Evolutionary conservation across 106 monocot genomes (phyloP), one percentile per base, ranked within the genome.

Genomic region (Apostasia ramifera): DNA sequence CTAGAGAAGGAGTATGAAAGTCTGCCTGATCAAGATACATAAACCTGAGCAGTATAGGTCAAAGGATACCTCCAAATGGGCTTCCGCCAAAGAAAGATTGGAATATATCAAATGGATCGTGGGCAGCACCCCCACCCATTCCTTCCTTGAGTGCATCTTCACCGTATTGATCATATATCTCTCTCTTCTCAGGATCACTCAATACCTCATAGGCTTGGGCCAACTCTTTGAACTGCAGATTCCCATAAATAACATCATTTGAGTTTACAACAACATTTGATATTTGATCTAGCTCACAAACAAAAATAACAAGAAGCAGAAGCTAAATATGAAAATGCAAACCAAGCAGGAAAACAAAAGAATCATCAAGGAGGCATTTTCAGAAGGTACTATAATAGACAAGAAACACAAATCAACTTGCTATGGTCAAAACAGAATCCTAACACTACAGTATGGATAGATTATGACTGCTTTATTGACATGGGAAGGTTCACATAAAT

Each of bases 101-200:
- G 61, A 85, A 85, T 57, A 85, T 74, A 63, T 85, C 85, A 53
- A 85, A 85, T 4, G 85, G 77, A 47, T 58, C 78, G 62, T 85
- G 81, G 1, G 71, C 43, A 62, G 76, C 53, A 10, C 76, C 82
- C 12, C 82, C 86, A 73, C 86, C 86, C 77, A 82, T 82, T 67
- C 86, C 82, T 41, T 82, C 79, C 63, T 85, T 85, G 43, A 85
- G 85, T 7, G 81, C 85, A 79, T 86, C 82, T 69, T 86, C 86
- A 37, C 86, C 86, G 58, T 86, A 82, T 45, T 82, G 76, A 48
- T 86, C 86, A 63, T 86, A 86, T 38, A 86, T 55, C 10, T 82
- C 86, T 59, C 86, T 69, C 65, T 86, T 86, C 45, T 86, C 82
- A 0, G 82, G 86, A 64, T 82, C 86, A 73, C 73, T 86, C n/a